Evolutionary conservation across 1,284 basidiomycete genomes (phyloP), one percentile per base, ranked within the genome.

Genomic region (Boletus semigastroideus): DNA sequence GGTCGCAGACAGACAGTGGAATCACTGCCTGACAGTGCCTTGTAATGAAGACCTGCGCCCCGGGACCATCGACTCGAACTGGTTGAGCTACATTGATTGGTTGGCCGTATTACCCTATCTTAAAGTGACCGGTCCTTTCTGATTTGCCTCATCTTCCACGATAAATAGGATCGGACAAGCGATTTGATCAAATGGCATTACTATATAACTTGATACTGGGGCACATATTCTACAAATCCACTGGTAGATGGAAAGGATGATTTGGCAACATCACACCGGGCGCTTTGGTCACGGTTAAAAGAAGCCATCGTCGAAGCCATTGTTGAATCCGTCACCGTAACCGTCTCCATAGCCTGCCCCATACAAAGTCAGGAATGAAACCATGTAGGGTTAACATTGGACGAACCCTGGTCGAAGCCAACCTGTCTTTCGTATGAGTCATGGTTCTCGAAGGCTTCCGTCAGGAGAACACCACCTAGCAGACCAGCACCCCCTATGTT

Each of bases 381-480:
- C 3, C 2, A 12, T 14, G 16, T 11, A 46, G 3, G 25, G 25
- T 25, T 33, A 42, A 46, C n/a, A 43, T 13, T 10, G 36, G 33
- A 51, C 52, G 42, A 34, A 74, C 77, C 77, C 19, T 72, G 57
- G 0, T 75, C 60, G 49, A 68, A 79, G 3, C 69, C 76, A 2
- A 67, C 49, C 9, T 71, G 60, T 39, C 67, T 64, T 44, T 72
- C 74, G 31, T 59, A 44, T 1, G 75, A 70, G 28, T 79, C 59
- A 49, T 78, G 70, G 59, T 76, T 65, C 42, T 80, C 78, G 33
- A 83, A 52, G 2, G 77, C 79, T 39, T 82, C 74, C 43, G 62
- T 76, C 30, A 86, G 59, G 43, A 87, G 62, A 4, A 72, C 71
- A 56, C 86, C 85, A 42, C 78, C 85, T 20, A 84, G 60, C 16